Base-by-base conservation (phyloP, 1,139 yeast species). In the Debaryomyces nepalensis region DNA sequence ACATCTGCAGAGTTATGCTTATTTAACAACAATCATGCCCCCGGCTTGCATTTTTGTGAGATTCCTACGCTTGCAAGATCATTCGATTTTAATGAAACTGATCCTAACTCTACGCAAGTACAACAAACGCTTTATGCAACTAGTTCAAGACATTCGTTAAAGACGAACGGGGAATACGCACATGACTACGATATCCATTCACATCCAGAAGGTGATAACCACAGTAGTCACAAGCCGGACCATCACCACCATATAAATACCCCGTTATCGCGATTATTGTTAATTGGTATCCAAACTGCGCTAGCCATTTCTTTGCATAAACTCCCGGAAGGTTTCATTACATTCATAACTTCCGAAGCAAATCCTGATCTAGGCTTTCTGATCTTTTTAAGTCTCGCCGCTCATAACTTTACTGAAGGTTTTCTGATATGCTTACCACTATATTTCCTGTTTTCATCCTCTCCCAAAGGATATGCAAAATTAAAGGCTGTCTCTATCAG, bases 371-470 rank as follows among this genome's bases (percentile, higher is more conserved):
- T 90, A 22, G 98, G 98, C 0, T 57, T 89, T 24, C 78, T 88
- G 12, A 88, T 93, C 9, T 91, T 93, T 55, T 60, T 90, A 18
- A 89, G 97, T 42, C 73, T 93, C 53, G 80, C 91, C 15, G 79
- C 91, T 22, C 99, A 93, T 66, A 93, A 93, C 63, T 82, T 89
- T 52, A 85, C 91, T n/a, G 99, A 93, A 63, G 99, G 99, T 0
- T 90, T 93, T 59, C 82, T 95, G 18, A 90, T 93, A 87, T 89
- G 96, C 14, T 72, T 91, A 44, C 99, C 99, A 0, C 69, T 93
- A 32, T 93, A 84, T 58, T 78, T 90, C 43, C 89, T 95, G 14
- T 70, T 73, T 54, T 51, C 66, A 5, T 48, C 57, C 4, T 33
- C 53, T 1, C 42, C 54, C 1, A 48, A 51, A 10, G 49, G 45